These are phyloP conservation scores for Erythrobasidium hasegawianum DNA, from an alignment of 1,284 basidiomycete species.

Conservation along the genomic window DNA sequence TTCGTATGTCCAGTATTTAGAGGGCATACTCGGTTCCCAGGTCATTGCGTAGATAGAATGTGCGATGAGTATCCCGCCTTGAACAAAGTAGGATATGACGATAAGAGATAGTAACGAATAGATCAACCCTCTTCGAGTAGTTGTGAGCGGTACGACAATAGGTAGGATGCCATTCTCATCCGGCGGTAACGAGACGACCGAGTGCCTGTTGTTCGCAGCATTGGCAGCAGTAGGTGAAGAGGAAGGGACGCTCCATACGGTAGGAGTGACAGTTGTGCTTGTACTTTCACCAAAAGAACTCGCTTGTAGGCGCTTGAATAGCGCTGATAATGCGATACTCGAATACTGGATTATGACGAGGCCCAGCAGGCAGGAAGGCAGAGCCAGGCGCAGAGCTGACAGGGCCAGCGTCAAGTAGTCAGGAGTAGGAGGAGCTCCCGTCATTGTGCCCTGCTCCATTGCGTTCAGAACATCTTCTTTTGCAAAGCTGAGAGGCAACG, in stretches of 20 bases:
- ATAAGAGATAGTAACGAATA: constrained; percentile 35
- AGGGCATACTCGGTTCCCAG: constrained; percentile 21
- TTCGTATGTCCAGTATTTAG: constrained; percentile 5
- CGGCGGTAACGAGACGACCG: constrained; percentile 17
- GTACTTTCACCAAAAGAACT: constrained; percentile 16
- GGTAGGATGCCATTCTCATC: constrained; percentile 38
- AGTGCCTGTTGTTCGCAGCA: background rate
- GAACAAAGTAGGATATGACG: constrained; percentile 39
- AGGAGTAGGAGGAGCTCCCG: too few relatives aligned
- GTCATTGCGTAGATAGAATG: constrained; percentile 33
- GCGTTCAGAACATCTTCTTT: too few relatives aligned
- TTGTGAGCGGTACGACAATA: constrained; percentile 38
- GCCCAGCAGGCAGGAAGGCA: constrained; percentile 14
- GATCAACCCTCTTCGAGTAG: constrained; percentile 33
- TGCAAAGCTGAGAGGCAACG: too few relatives aligned
- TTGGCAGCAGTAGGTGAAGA: background rate
- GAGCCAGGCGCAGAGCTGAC: constrained; percentile 18
- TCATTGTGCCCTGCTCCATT: too few relatives aligned
- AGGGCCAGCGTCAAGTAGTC: constrained; percentile 5
- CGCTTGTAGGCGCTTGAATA: constrained; percentile 23
- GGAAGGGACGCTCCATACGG: background rate
- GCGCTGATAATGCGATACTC: background rate
- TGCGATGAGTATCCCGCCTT: constrained; percentile 34
- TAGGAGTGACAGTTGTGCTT: too few relatives aligned
- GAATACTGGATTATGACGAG: constrained; percentile 24